A percentile compares a stretch with the other conserved stretches of the same genome.
These are phyloP conservation scores for Gnomoniopsis smithogilvyi DNA, from an alignment of 2,329 filamentous ascomycete genomes.

Conservation along the genomic window DNA sequence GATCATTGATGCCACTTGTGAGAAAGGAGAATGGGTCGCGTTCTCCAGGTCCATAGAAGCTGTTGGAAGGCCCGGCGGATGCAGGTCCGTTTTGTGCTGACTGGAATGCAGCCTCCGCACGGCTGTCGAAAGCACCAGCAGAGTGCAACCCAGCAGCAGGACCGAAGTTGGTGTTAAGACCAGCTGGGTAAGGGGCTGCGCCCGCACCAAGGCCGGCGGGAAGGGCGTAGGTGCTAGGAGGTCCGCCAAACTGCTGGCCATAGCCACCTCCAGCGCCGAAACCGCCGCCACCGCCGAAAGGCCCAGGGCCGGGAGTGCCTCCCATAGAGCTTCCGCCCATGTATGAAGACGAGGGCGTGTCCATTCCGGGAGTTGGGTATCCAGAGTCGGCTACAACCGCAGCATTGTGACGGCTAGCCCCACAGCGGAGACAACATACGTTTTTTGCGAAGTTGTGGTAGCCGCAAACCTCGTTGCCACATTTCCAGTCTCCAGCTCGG, in stretches of 20 bases:
- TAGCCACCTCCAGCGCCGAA: conserved; percentile 66
- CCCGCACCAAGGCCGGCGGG: conserved; percentile 81
- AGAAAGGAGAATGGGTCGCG: conserved; percentile 80
- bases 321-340: conserved; percentile 88
- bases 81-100: conserved; percentile 79
- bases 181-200: conserved; percentile 72
- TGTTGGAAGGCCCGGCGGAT: conserved; percentile 72
- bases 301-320: conserved; percentile 74
- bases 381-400: conserved; percentile 93
- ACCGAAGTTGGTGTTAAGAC: conserved; percentile 75
- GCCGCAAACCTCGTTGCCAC: conserved; percentile 91
- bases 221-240: conserved; percentile 83
- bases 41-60: conserved; percentile 64
- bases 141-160: conserved; percentile 76
- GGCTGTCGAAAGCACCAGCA: conserved; percentile 86
- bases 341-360: conserved; percentile 75
- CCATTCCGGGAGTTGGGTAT: conserved; percentile 80
- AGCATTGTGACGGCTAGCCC: conserved; percentile 88
- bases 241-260: conserved; percentile 81
- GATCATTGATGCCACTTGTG: conserved; percentile 66
- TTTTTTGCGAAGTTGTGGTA: conserved; percentile 99
- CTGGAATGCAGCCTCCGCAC: conserved; percentile 91
- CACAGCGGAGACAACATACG: conserved; percentile 93
- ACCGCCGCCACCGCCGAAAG: conserved; percentile 65
- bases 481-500: conserved; percentile 98